phyloP scores from a whole-genome alignment of 495 filamentous ascomycete species.

The Daldinia vernicosa region DNA sequence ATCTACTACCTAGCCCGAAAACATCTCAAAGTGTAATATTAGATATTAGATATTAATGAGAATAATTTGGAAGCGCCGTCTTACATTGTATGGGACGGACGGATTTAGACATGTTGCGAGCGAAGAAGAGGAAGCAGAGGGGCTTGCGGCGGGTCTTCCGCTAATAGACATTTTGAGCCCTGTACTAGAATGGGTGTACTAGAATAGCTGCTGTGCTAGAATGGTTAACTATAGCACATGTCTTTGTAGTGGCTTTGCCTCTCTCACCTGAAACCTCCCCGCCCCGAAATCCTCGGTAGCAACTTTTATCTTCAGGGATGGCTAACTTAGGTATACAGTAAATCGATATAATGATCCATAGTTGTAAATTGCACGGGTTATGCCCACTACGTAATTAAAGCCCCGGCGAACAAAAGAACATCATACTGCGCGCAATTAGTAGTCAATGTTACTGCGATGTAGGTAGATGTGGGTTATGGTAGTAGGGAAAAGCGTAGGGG shows the following conservation, averaged over 20 bases:
- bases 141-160: constrained; percentile 4
- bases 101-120: not conserved
- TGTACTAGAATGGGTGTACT: not conserved
- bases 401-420: constrained; percentile 20
- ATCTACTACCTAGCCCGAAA: not conserved
- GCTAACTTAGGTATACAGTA: constrained; percentile 21
- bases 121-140: not conserved
- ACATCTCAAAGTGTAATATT: not conserved
- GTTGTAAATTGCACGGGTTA: constrained; percentile 5
- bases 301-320: constrained; percentile 22
- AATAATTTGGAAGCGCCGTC: constrained; percentile 6
- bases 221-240: constrained; percentile 13
- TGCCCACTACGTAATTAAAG: constrained; percentile 33
- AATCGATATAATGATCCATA: constrained; percentile 10
- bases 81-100: not conserved
- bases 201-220: not conserved
- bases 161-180: not conserved
- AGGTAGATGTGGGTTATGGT: constrained; percentile 2
- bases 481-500: not conserved
- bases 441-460: constrained; percentile 2
- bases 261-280: constrained; percentile 37
- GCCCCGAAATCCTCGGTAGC: constrained; percentile 24
- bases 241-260: constrained; percentile 36
- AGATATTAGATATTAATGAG: not conserved
- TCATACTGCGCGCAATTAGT: constrained; percentile 3